phyloP scores from a whole-genome alignment of 1,139 yeast genomes.

The Hyphopichia burtonii region DNA sequence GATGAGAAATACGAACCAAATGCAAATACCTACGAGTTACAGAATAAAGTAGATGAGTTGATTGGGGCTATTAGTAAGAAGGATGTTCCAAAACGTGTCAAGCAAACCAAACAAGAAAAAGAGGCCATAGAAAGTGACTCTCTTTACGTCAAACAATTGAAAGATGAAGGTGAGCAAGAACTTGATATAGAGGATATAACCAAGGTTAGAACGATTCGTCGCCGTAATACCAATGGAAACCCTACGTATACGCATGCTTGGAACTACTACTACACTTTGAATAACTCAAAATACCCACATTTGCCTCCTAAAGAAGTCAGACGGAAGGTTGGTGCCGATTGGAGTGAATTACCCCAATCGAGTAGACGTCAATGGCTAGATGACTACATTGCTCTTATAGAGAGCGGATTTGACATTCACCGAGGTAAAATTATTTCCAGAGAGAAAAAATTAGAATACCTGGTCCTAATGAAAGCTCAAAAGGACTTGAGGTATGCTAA shows the following conservation, averaged over 20 bases:
- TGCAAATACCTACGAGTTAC: constrained; percentile 11
- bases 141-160: constrained; percentile 24
- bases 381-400: constrained; percentile 28
- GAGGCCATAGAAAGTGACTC: constrained; percentile 14
- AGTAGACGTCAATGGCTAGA: constrained; percentile 22
- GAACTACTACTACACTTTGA: constrained; percentile 29
- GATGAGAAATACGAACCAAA: neutral
- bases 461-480: neutral
- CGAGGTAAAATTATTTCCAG: constrained; percentile 27
- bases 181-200: neutral
- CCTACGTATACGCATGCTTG: constrained; percentile 34
- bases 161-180: constrained; percentile 6
- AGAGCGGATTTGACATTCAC: constrained; percentile 29
- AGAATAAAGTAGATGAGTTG: constrained; percentile 27
- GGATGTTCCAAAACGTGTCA: neutral
- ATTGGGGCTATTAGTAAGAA: constrained; percentile 10
- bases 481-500: neutral
- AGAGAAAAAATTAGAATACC: constrained; percentile 7
- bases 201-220: no score
- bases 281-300: constrained; percentile 12
- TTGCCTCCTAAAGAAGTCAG: constrained; percentile 15
- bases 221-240: neutral
- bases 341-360: constrained; percentile 26
- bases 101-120: constrained; percentile 5
- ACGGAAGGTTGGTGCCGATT: constrained; percentile 17